Evolutionary conservation across 2,329 filamentous ascomycete species (phyloP), one percentile per base, ranked within the genome.

Genomic region (Ophioceras dolichostomum): DNA sequence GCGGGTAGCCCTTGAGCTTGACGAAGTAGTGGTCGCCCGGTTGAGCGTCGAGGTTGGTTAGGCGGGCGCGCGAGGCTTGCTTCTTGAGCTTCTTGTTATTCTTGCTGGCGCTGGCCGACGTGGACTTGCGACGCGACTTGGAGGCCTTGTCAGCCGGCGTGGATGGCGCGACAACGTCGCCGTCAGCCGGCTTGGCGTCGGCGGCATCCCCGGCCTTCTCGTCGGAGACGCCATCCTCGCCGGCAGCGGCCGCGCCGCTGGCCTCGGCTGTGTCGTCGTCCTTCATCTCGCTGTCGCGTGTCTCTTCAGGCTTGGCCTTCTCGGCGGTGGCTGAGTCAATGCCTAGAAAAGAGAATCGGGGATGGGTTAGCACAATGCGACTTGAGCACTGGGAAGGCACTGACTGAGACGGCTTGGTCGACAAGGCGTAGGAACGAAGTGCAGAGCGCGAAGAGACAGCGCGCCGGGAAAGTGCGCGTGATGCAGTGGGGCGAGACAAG

Each of bases 11-110:
- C 68, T 93, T 94, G 59, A 98, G 78, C 58, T 88, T 84, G 45
- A 93, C 86, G 54, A 94, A 79, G 62, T 83, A 96, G 61, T 88
- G 83, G 51, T 96, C 82, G 48, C 93, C 91, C 4, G 91, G 84
- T 64, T 94, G 71, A 45, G 85, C 88, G 54, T 94, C 76, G 37
- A 85, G 69, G 48, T 86, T 74, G 32, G 71, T 71, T 45, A 83
- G 68, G 53, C 79, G 79, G 43, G 72, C 69, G 61, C 79, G 79
- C 34, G 83, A 88, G 55, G 78, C 83, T 68, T 91, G 94, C 65
- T 81, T 85, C 65, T 77, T 91, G 43, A 87, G 67, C 58, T 88
- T 88, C 68, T 87, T 88, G 61, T 83, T 87, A 58, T 76, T 66
- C 46, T 81, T 58, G 17, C 39, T 76, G n/a, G 22, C n/a, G 9